Base-by-base conservation (phyloP, 2,329 filamentous ascomycete species). In the Epichloe amarillans region DNA sequence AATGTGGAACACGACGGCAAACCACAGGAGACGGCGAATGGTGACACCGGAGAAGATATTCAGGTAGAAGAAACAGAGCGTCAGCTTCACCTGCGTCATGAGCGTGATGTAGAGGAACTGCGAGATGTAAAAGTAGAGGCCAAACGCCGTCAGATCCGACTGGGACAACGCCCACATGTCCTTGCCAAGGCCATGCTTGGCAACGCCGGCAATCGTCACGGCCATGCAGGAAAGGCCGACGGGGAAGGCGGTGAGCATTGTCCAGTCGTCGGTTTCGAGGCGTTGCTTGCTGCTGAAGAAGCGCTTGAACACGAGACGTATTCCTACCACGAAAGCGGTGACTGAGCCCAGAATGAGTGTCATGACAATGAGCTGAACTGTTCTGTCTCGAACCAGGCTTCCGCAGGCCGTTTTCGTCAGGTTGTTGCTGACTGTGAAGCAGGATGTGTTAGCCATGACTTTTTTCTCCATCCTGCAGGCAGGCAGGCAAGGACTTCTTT, bases 11-110 rank as follows among this genome's bases (percentile, higher is more conserved):
- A 43, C 33, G 15, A 46, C 47, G 3, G 42, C 68, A n/a, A 45
- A 63, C 61, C 65, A 68, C 5, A 73, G 60, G 3, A 70, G 12
- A 14, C 59, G 58, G n/a, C 67, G 64, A 4, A 74, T 64, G 1
- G 45, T 51, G 1, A 38, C 49, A 0, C 58, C 58, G 1, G 69
- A 69, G 53, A 77, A 77, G 50, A 77, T 70, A 35, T 71, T 69
- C 36, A 73, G 64, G 59, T 75, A 77, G 60, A 77, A 74, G 56
- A 72, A 64, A 4, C 76, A 64, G 41, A 77, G 65, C 7, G 72
- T 70, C 14, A 74, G 57, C 54, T 76, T 74, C 40, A 72, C 64
- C 40, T 72, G 60, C 7, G 66, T 58, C 14, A 73, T 60, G 12
- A 68, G 59, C 1, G 63, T 51, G 53, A 74, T 71, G 58, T 75